phyloP scores from a whole-genome alignment of 768 basidiomycete species.

The Trametes meyenii region DNA sequence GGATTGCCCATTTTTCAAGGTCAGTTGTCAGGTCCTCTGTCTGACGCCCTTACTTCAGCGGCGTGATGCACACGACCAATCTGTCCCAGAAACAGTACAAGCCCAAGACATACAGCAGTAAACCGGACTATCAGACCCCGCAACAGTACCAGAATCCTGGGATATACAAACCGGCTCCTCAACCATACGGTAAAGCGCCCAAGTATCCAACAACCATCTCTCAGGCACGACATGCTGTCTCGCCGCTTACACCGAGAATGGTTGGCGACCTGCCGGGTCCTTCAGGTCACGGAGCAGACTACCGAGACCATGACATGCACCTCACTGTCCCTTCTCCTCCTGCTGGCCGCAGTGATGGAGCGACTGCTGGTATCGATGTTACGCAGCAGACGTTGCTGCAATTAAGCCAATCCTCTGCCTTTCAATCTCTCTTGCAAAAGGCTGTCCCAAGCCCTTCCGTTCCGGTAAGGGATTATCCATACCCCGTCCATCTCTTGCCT shows the following conservation, averaged over 20 bases:
- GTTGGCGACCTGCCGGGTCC: conserved; percentile 3
- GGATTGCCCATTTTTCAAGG: conserved; percentile 14
- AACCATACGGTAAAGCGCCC: conserved; percentile 22
- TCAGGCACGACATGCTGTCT: conserved; percentile 11
- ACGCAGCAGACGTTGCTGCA: conserved; percentile 23
- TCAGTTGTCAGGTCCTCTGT: conserved; percentile 16
- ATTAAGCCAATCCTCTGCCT: conserved; percentile 24
- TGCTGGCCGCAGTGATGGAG: background rate
- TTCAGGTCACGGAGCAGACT: conserved; percentile 4
- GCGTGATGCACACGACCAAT: conserved; percentile 18
- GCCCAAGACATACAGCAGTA: conserved; percentile 21
- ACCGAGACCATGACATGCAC: conserved; percentile 12
- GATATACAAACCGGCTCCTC: background rate
- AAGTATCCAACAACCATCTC: conserved; percentile 16
- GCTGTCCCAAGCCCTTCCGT: background rate
- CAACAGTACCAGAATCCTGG: background rate
- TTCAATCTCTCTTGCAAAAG: conserved; percentile 20
- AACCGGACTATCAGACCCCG: conserved; percentile 1
- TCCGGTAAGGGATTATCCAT: background rate
- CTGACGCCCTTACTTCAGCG: conserved; percentile 8
- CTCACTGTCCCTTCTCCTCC: background rate
- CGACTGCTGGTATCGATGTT: conserved; percentile 6
- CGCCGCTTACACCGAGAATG: conserved; percentile 15
- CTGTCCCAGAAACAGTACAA: conserved; percentile 19
- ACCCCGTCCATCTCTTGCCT: no score